Base-by-base conservation (phyloP, 1,284 basidiomycete species). In the Trichosporon coremiiforme region DNA sequence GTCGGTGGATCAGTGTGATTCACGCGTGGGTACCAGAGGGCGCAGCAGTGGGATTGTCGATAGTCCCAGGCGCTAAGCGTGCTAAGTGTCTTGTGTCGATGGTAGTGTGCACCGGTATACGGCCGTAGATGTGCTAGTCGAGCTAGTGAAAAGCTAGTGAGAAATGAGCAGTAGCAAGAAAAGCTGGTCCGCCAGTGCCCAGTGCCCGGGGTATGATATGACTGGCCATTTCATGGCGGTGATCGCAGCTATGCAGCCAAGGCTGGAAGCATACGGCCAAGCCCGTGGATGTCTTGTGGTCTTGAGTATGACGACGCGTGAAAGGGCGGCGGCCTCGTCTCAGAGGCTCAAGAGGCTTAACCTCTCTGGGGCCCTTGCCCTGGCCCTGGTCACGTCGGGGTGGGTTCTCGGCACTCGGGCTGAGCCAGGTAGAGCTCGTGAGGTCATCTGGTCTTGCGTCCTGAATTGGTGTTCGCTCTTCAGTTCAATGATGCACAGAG, bases 221-320 rank as follows among this genome's bases (percentile, higher is more conserved):
- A 47, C 12, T n/a, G 47, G 9, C 1, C 36, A 6, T 7, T 22
- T 12, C 4, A 2, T 53, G 3, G 3, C 22, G 5, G 31, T 35
- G 57, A 60, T 60, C 15, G 31, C 57, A 35, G 57, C 57, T 31
- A 60, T 35, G 55, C 7, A 10, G 17, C 10, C 15, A 10, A n/a
- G 2, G 15, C 7, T 47, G 15, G 8, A 17, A 9, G 47, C 47
- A 4, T 2, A 9, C n/a, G 47, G 47, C 47, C 47, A 53, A 53
- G 47, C 47, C 47, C 31, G 29, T 60, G 57, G 57, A 60, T 60
- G 57, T 60, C 57, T 60, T 60, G 57, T 60, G 57, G 57, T 60
- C 57, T 60, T 31, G 57, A 7, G 13, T 22, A 60, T 60, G 57
- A 60, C 57, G 57, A 60, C 57, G 57, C 57, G 57, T 60, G 57